Evolutionary conservation across 257 asterid genomes (phyloP), one percentile per base, ranked within the genome.

Genomic region (Asclepias syriaca): DNA sequence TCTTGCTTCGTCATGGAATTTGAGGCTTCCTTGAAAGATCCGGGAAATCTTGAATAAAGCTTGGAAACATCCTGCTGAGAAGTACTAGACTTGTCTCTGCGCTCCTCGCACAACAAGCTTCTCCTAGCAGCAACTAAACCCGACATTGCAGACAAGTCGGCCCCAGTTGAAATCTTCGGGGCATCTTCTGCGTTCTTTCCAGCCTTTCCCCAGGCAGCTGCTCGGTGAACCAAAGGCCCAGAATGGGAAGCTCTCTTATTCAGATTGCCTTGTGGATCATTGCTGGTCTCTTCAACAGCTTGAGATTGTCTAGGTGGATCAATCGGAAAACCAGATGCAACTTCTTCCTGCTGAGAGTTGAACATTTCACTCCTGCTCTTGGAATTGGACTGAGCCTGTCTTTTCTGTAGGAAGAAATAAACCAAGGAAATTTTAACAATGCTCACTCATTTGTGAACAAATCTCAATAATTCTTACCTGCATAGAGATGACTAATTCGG

Each of bases 361-460:
- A 91, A 95, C 88, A 91, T 90, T 85, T 95, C 99, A 75, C 98
- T 95, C 85, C 99, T 85, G 88, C 99, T 91, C 85, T 88, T 95
- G 67, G 92, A 77, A 85, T 82, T 92, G 61, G 95, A 70, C 70
- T 89, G 96, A 55, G 86, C 84, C 27, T 85, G 92, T 70, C 98
- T 84, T 82, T 85, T 95, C 99, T 91, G 96, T 74, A 75, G 70
- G 51, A 50, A 37, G 69, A 56, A 81, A 74, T 24, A 75, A 59
- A 73, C 51, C 53, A 68, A 16, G 49, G 21, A 19, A 81, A 67
- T 80, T 32, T 43, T 54, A 61, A 34, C 66, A 61, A 64, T 37
- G 45, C 39, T 50, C 22, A n/a, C 37, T 22, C 14, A 39, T 64
- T 64, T 15, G 3, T 15, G 22, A 24, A 63, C 12, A 68, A 4